Percentiles rank a stretch among this genome's conserved stretches.
These are phyloP conservation scores for Zoysia japonica DNA, from an alignment of 176 grass and related monocot genomes.

Conservation along the genomic window DNA sequence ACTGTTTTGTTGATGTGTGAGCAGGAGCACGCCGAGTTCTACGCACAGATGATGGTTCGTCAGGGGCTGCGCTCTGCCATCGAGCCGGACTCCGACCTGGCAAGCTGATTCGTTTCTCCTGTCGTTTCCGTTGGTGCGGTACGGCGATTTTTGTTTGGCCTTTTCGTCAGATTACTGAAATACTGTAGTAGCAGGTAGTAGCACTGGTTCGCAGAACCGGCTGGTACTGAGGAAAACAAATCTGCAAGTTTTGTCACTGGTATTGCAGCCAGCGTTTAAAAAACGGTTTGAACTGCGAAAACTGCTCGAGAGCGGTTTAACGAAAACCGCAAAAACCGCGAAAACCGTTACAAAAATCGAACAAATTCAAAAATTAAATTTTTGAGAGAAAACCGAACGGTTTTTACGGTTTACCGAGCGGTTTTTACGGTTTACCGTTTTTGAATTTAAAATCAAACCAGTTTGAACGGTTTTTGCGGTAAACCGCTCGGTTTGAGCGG, in stretches of 20 bases:
- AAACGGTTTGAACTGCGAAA: too few relatives aligned
- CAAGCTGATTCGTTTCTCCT: neutral
- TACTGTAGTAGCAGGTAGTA: neutral
- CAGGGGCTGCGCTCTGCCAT: slow-evolving; percentile 65
- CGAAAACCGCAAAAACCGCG: too few relatives aligned
- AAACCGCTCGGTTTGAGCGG: too few relatives aligned
- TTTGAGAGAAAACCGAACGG: too few relatives aligned
- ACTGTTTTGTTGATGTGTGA: neutral
- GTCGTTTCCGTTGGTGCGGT: neutral
- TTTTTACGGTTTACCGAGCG: too few relatives aligned
- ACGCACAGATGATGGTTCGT: slow-evolving; percentile 65
- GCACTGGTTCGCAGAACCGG: neutral
- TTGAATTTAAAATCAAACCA: too few relatives aligned
- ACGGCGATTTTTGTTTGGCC: neutral
- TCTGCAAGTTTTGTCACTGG: neutral
- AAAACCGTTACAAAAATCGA: too few relatives aligned
- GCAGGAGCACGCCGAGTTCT: slow-evolving; percentile 84
- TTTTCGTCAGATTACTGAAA: neutral
- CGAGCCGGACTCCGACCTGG: slow-evolving; percentile 66
- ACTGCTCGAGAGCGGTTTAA: too few relatives aligned
- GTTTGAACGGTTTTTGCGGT: too few relatives aligned
- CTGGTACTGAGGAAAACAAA: neutral
- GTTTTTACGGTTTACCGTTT: too few relatives aligned
- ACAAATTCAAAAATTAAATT: too few relatives aligned
- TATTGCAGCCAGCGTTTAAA: neutral